phyloP scores from a whole-genome alignment of 1,284 basidiomycete genomes.

The Inonotus hispidus region DNA sequence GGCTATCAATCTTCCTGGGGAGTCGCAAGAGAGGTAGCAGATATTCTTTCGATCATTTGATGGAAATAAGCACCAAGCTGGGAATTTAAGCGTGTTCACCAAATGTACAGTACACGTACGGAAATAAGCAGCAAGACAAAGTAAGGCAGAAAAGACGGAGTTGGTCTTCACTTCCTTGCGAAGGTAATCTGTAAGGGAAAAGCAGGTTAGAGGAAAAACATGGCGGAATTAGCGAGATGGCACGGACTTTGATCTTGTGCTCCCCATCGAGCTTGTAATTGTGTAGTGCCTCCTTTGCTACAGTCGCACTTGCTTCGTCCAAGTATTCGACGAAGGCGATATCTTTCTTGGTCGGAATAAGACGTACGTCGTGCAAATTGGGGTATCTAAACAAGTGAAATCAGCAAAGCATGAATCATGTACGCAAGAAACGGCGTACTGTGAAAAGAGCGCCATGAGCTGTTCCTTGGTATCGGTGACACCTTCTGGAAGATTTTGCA shows the following conservation, averaged over 20 bases:
- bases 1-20: slow-evolving; percentile 32
- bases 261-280: slow-evolving; percentile 95
- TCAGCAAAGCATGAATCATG: slow-evolving; percentile 11
- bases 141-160: slow-evolving; percentile 16
- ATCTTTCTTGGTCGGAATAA: slow-evolving; percentile 92
- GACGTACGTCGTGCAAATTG: slow-evolving; percentile 91
- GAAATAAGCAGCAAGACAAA: background rate
- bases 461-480: slow-evolving; percentile 89
- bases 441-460: slow-evolving; percentile 82
- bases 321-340: slow-evolving; percentile 95
- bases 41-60: slow-evolving; percentile 22
- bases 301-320: slow-evolving; percentile 85
- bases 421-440: slow-evolving; percentile 44
- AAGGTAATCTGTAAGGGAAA: slow-evolving; percentile 47
- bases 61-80: background rate
- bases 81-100: background rate
- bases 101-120: slow-evolving; percentile 11
- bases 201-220: background rate
- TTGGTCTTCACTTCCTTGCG: slow-evolving; percentile 45
- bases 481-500: slow-evolving; percentile 92
- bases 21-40: slow-evolving; percentile 30
- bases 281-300: slow-evolving; percentile 91
- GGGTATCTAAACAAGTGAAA: slow-evolving; percentile 60
- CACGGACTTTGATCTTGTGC: slow-evolving; percentile 89
- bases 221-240: background rate